Base-by-base conservation (phyloP, 306 rosid genomes). In the Gillenia trifoliata region DNA sequence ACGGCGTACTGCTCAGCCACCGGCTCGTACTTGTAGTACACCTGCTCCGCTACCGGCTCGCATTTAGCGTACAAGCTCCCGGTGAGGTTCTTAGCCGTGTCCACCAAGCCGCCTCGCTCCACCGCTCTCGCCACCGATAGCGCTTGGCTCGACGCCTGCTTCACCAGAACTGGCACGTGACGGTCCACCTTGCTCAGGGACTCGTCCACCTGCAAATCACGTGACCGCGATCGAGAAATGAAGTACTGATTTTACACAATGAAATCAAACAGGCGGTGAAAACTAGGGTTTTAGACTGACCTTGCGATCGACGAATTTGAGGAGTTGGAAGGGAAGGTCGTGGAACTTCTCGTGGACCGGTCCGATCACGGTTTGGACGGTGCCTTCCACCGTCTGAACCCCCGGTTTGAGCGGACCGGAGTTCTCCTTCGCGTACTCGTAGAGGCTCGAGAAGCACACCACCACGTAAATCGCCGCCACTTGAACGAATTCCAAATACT, bases 261-360 rank as follows among this genome's bases (percentile, higher is more conserved):
- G 7, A 34, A 22, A 54, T 47, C 6, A n/a, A 54, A 54, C 28
- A n/a, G 33, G 64, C 31, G 64, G 66, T 22, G 11, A 6, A 61
- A 61, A 15, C 11, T 16, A 61, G 22, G 66, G 34, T 61, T 12
- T 11, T 8, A 40, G 11, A 62, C 72, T 28, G 61, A 87, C 90
- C 86, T 87, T 82, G 56, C 80, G 80, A 72, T 87, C 88, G 72
- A 82, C 77, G 75, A 84, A 79, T 60, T 41, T 64, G 33, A 87
- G 86, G 26, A 87, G 64, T 40, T 79, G 77, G 52, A 84, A 75
- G 8, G 90, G 88, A 63, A 87, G 72, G 82, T 80, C 80, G 25
- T 72, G 88, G 69, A 87, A 78, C 76, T 77, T 82, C 38, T 87
- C 86, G 70, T 77, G 77, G 72, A 87, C 83, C 49, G 91, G 91